Base-by-base conservation (phyloP, 2,329 filamentous ascomycete genomes). In the Grosmannia huntii region DNA sequence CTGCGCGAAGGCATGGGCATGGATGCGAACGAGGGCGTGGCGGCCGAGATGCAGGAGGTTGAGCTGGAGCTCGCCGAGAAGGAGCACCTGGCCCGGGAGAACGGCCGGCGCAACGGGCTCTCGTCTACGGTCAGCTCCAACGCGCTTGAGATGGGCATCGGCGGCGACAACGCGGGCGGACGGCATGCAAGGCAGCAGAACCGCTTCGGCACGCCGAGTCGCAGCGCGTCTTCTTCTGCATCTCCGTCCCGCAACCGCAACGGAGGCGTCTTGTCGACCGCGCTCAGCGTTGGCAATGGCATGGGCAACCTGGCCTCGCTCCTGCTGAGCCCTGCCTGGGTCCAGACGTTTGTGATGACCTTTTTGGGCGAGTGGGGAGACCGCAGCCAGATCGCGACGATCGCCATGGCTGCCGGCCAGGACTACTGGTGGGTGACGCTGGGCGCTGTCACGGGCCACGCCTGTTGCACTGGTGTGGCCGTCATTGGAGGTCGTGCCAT, bases 351-450 rank as follows among this genome's bases (percentile, higher is more conserved):
- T 69, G 83, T 95, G 65, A 99, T 99, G 94, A 99, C 94, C 2
- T 99, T 99, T 74, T 75, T 99, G 33, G 94, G 94, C 48, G 94
- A 99, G 71, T 99, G 94, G 94, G 94, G 94, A 59, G 94, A 99
- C 68, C 84, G 94, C 64, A 95, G 89, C 69, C 94, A 99, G 74
- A 97, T 99, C 67, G 94, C 94, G 25, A 99, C 94, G 0, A 95
- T 99, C 68, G 94, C 94, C 57, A 99, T 99, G 94, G 94, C 94
- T 55, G 92, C 94, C 38, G 94, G 94, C 23, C 89, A 95, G 71
- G 94, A 99, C 70, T 99, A 97, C 72, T 97, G 92, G 92, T 96
- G 90, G 88, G 94, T 99, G 41, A 96, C 90, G 4, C 77, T 90
- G 53, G 94, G 94, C 60, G 92, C 94, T 1, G 82, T 94, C 41